phyloP scores from a whole-genome alignment of 805 yeast species.

The Kuraishia cidri region DNA sequence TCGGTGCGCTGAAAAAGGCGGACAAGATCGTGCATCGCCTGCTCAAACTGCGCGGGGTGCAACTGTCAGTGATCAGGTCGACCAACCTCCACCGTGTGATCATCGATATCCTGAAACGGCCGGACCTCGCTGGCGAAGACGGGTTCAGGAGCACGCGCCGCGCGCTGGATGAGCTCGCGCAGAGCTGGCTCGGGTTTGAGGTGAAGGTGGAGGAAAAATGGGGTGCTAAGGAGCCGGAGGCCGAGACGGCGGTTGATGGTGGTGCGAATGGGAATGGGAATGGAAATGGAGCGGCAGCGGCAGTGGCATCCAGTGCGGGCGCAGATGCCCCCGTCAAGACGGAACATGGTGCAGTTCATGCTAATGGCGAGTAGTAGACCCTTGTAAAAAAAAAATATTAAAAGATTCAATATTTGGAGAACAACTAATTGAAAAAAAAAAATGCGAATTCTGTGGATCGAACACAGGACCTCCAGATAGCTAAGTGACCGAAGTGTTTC shows the following conservation, averaged over 20 bases:
- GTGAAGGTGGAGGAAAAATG: slow-evolving; percentile 17
- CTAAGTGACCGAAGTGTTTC: slow-evolving; percentile 3
- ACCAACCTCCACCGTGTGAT: slow-evolving; percentile 22
- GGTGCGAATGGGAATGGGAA: no score
- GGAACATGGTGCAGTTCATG: no score
- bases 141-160: slow-evolving; percentile 9
- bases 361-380: no score
- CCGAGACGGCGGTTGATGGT: no score
- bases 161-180: slow-evolving; percentile 8
- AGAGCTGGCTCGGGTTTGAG: slow-evolving; percentile 14
- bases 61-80: slow-evolving; percentile 11
- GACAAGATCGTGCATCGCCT: neutral
- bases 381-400: no score
- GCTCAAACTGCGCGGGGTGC: neutral
- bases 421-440: slow-evolving; percentile 3
- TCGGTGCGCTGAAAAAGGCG: neutral
- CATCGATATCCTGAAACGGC: slow-evolving; percentile 22
- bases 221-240: no score
- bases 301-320: no score
- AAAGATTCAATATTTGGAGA: no score
- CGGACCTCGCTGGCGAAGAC: slow-evolving; percentile 15
- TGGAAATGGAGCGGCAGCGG: no score
- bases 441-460: slow-evolving; percentile 73
- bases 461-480: slow-evolving; percentile 82
- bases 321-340: no score